These are phyloP conservation scores for Globisporangium cystogenes DNA, from an alignment of 352 stramenopile genomes.

Conservation along the genomic window DNA sequence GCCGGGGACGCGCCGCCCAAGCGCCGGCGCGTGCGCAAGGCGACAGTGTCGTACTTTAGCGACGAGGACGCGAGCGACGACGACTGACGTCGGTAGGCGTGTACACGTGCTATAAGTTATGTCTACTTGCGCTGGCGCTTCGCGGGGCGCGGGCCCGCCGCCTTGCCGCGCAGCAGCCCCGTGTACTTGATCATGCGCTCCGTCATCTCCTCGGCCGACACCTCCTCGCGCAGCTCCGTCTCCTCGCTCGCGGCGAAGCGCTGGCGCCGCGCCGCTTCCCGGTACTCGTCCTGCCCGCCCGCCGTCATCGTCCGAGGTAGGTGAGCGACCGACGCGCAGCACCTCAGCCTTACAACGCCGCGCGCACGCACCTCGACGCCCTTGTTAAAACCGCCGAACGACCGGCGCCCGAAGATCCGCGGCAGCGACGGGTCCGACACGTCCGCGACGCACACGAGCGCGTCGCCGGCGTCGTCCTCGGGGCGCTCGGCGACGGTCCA, in stretches of 20 bases:
- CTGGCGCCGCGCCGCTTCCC: conserved; percentile 46
- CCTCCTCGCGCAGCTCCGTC: conserved; percentile 68
- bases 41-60: conserved; percentile 66
- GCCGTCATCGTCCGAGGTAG: too few species aligned
- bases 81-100: conserved; percentile 7
- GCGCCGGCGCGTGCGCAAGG: conserved; percentile 26
- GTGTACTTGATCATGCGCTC: conserved; percentile 84
- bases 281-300: conserved; percentile 73
- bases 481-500: conserved; percentile 27
- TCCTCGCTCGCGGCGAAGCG: conserved; percentile 61
- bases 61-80: conserved; percentile 74
- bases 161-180: conserved; percentile 38
- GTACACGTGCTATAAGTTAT: conserved; percentile 26
- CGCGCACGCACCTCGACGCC: conserved; percentile 52
- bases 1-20: background rate
- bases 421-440: conserved; percentile 68
- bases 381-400: conserved; percentile 81
- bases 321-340: too few species aligned
- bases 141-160: conserved; percentile 19
- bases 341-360: too few species aligned
- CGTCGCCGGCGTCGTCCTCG: conserved; percentile 25
- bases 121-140: conserved; percentile 55
- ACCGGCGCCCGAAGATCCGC: conserved; percentile 71
- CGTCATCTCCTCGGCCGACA: conserved; percentile 81
- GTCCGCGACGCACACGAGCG: conserved; percentile 47